phyloP scores from a whole-genome alignment of 2,329 filamentous ascomycete genomes.

The Colletotrichum incanum region DNA sequence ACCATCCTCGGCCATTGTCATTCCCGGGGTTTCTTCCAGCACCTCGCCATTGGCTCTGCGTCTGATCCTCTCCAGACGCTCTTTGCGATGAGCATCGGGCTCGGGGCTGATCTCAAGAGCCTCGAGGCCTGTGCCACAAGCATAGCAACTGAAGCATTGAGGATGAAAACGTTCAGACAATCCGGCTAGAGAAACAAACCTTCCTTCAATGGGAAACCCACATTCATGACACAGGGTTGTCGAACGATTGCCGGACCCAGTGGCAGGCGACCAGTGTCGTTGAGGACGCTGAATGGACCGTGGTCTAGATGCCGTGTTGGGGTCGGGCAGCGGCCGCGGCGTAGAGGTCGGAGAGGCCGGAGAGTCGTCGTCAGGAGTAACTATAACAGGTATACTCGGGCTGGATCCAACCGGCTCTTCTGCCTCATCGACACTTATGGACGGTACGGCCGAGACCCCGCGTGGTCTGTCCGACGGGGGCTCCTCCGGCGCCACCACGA shows the following conservation, averaged over 20 bases:
- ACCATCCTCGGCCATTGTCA: slow-evolving; percentile 79
- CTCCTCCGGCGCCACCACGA: slow-evolving; percentile 68
- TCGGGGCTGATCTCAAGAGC: slow-evolving; percentile 97
- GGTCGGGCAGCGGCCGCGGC: slow-evolving; percentile 65
- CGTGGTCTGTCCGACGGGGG: slow-evolving; percentile 46
- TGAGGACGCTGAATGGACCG: slow-evolving; percentile 59
- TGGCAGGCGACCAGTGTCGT: slow-evolving; percentile 74
- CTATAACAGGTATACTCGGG: slow-evolving; percentile 54
- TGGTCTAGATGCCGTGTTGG: slow-evolving; percentile 51
- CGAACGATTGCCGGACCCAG: slow-evolving; percentile 49
- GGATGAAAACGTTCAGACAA: slow-evolving; percentile 86
- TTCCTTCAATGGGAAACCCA: slow-evolving; percentile 86
- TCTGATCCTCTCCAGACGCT: slow-evolving; percentile 81
- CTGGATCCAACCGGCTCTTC: slow-evolving; percentile 9
- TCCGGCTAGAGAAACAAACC: slow-evolving; percentile 88
- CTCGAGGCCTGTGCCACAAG: slow-evolving; percentile 90
- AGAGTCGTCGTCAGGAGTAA: slow-evolving; percentile 61
- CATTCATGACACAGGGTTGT: slow-evolving; percentile 84
- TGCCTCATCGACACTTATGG: slow-evolving; percentile 61
- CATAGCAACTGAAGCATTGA: slow-evolving; percentile 90
- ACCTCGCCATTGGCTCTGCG: slow-evolving; percentile 72
- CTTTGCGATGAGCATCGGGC: slow-evolving; percentile 79
- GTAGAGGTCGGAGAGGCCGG: background rate
- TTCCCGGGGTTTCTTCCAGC: slow-evolving; percentile 73
- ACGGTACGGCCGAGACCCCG: slow-evolving; percentile 57